These are phyloP conservation scores for Phaffia tasmanica DNA, from an alignment of 768 basidiomycete species.

Conservation along the genomic window DNA sequence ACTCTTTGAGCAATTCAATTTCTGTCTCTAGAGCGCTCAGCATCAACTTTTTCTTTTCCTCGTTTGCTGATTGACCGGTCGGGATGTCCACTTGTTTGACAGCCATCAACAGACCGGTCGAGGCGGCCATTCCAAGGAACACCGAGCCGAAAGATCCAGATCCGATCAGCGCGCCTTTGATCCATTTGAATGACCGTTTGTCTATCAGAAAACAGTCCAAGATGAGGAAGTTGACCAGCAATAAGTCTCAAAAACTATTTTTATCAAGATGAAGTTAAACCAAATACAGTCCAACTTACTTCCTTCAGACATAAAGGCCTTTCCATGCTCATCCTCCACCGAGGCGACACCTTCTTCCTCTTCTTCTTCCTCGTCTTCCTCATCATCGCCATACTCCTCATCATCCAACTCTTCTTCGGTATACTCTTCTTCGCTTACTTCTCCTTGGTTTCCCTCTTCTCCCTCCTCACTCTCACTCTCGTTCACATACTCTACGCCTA, in stretches of 20 bases:
- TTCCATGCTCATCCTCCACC: conserved; percentile 42
- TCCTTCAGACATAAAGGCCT: conserved; percentile 50
- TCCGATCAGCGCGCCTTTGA: conserved; percentile 89
- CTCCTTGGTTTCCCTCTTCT: conserved; percentile 31
- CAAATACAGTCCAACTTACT: conserved; percentile 36
- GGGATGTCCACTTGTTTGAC: conserved; percentile 95
- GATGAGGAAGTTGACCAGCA: neutral
- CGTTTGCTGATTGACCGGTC: conserved; percentile 67
- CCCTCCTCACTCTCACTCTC: conserved; percentile 41
- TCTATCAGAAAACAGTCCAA: conserved; percentile 23
- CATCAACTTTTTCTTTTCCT: conserved; percentile 90
- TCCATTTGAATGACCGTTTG: conserved; percentile 76
- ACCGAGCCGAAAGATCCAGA: conserved; percentile 92
- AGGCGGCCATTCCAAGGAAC: conserved; percentile 88
- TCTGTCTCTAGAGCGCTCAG: conserved; percentile 52
- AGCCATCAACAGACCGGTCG: conserved; percentile 82
- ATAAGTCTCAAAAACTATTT: neutral
- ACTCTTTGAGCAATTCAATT: conserved; percentile 26
- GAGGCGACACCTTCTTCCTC: conserved; percentile 46
- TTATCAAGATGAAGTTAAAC: neutral
- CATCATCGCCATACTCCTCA: conserved; percentile 40
- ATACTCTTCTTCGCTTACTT: conserved; percentile 36
- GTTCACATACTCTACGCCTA: conserved; percentile 30
- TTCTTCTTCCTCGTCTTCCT: conserved; percentile 34
- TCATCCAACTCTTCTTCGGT: conserved; percentile 43